Conservation (phyloP, 176 grass and related monocot genomes). For the Aegilops tauschii region DNA sequence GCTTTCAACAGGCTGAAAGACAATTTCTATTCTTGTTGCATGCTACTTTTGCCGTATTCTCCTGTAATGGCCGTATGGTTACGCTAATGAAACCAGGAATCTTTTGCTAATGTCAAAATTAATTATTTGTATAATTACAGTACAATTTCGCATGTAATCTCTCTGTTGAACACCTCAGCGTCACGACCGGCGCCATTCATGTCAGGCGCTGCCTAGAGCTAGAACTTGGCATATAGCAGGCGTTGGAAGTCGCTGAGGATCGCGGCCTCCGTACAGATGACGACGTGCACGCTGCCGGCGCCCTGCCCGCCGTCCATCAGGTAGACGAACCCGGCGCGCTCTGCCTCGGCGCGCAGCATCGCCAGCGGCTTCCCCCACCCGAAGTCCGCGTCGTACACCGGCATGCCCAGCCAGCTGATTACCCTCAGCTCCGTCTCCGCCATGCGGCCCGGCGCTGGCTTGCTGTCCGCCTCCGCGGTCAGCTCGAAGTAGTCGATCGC, state of each 20-base stretch:
- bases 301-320: neutral
- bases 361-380: constrained; percentile 38
- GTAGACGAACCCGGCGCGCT: constrained; percentile 5
- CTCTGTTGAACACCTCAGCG: too few species aligned
- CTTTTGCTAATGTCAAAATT: too few species aligned
- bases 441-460: neutral
- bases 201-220: neutral
- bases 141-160: too few species aligned
- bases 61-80: too few species aligned
- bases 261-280: neutral
- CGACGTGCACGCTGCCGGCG: neutral
- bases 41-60: too few species aligned
- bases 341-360: constrained; percentile 25
- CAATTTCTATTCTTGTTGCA: too few species aligned
- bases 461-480: neutral
- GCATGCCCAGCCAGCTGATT: constrained; percentile 45
- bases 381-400: constrained; percentile 43
- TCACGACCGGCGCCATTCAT: too few species aligned
- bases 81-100: too few species aligned
- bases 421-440: constrained; percentile 15
- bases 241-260: neutral
- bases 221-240: neutral
- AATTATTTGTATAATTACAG: too few species aligned
- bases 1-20: too few species aligned
- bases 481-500: constrained; percentile 26